A percentile compares a stretch with the other conserved stretches of the same genome.
phyloP scores from a whole-genome alignment of 1,284 basidiomycete species.

The Golubevia pallescens region DNA sequence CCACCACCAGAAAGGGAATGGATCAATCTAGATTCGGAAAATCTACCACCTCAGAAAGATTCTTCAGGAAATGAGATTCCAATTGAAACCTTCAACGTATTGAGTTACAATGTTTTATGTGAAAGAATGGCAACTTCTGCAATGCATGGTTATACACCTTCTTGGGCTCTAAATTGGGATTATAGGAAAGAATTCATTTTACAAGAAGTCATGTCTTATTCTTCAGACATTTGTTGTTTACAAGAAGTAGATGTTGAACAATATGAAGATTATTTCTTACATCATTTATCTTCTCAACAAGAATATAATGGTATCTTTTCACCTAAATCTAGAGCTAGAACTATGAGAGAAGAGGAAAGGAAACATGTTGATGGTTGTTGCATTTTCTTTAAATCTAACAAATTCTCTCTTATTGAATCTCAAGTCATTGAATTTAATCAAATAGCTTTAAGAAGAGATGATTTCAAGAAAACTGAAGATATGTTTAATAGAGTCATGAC shows the following conservation, averaged over 20 bases:
- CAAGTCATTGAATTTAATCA: conserved; percentile 93
- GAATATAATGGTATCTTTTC: conserved; percentile 92
- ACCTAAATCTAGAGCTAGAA: conserved; percentile 92
- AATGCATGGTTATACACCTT: conserved; percentile 94
- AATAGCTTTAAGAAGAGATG: conserved; percentile 87
- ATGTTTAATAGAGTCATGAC: conserved; percentile 99
- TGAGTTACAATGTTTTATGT: conserved; percentile 95
- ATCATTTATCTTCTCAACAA: conserved; percentile 73
- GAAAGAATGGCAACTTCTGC: conserved; percentile 86
- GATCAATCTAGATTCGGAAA: conserved; percentile 76
- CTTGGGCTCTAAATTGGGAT: conserved; percentile 93
- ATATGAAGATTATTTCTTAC: conserved; percentile 90
- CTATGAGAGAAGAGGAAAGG: conserved; percentile 86
- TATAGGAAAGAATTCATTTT: conserved; percentile 91
- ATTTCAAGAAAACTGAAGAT: conserved; percentile 98
- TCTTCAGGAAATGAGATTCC: conserved; percentile 67
- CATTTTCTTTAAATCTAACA: conserved; percentile 86
- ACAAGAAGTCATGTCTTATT: conserved; percentile 81
- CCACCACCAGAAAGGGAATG: conserved; percentile 84
- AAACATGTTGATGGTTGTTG: conserved; percentile 94
- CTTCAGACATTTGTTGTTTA: conserved; percentile 89
- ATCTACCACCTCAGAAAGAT: conserved; percentile 58
- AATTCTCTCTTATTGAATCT: conserved; percentile 90
- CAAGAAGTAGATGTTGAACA: conserved; percentile 89
- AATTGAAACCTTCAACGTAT: conserved; percentile 74